Evolutionary conservation across 768 basidiomycete genomes (phyloP).

Genomic region (Termitomyces titanicus): DNA sequence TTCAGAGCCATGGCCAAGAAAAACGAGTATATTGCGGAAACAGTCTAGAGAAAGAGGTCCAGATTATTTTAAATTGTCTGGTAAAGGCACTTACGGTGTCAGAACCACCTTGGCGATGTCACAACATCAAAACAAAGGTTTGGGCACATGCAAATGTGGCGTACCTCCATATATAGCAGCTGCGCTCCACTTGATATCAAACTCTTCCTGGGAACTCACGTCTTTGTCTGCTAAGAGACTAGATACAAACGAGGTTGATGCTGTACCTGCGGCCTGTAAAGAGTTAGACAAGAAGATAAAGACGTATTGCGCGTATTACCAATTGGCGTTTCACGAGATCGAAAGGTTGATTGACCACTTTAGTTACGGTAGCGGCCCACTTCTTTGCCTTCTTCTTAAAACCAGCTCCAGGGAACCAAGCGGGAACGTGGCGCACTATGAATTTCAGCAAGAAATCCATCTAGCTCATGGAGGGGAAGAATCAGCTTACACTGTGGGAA

Average conservation of each 20-base stretch:
- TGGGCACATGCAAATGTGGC: neutral
- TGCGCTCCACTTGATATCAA: neutral
- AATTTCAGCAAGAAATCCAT: too few species aligned
- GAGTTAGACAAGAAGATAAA: neutral
- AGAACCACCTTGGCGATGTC: neutral
- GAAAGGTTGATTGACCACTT: too few species aligned
- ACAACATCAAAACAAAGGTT: neutral
- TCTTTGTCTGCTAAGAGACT: neutral
- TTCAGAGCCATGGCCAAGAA: neutral
- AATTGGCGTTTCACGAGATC: too few species aligned
- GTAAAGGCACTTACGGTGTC: neutral
- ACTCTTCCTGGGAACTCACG: neutral
- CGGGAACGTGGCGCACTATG: too few species aligned
- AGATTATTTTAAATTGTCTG: too few species aligned
- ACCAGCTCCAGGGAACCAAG: too few species aligned
- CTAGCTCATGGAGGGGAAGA: too few species aligned
- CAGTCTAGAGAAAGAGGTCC: neutral
- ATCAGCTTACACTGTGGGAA: conserved; percentile 36
- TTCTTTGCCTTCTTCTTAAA: too few species aligned
- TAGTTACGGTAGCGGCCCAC: too few species aligned
- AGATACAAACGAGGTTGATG: neutral
- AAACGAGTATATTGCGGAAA: neutral
- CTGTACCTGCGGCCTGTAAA: neutral
- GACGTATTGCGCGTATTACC: too few species aligned
- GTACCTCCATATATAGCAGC: neutral